Base-by-base conservation (phyloP, 2,329 filamentous ascomycete species). In the Claviceps citrina region DNA sequence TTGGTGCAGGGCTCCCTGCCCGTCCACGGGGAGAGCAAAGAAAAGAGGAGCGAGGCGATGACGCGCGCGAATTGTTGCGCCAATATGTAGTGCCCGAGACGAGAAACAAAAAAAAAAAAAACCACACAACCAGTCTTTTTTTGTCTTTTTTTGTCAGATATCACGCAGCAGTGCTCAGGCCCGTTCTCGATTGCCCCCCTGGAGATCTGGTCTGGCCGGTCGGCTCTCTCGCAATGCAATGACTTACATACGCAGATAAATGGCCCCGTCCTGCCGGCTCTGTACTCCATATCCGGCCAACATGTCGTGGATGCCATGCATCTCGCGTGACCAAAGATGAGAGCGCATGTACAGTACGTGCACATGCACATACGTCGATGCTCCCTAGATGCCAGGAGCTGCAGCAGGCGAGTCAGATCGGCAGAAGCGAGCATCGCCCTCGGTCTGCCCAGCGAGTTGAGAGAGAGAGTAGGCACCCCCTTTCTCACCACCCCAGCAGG, bases 341-440 rank as follows among this genome's bases (percentile, higher is more conserved):
- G 19, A 31, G 15, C 8, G n/a, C n/a, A n/a, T n/a, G n/a, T n/a
- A n/a, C n/a, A n/a, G n/a, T n/a, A n/a, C n/a, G n/a, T n/a, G n/a
- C n/a, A n/a, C n/a, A 31, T 16, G 15, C 19, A 24, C 8, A 22
- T 43, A 18, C 7, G 7, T 32, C 34, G 13, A 15, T 24, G 12
- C 15, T 24, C 22, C 25, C 16, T 15, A 18, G 13, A 22, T 19
- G 18, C 36, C 33, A 22, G 38, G 22, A 28, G 38, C 37, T 42
- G 43, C 41, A 39, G 20, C 20, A 28, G 34, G 39, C 39, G 41
- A 39, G 34, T 39, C 41, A 45, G 43, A 45, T 45, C 37, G 37
- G 32, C 34, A 39, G 38, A 38, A 25, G 39, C 37, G 30, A 38
- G 31, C 5, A 33, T 38, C 25, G 6, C 10, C 20, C 24, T 31